A percentile compares a stretch with the other conserved stretches of the same genome.
Evolutionary conservation across 164 flowering plant species (phyloP).

Genomic region (Hamamelis virginiana): DNA sequence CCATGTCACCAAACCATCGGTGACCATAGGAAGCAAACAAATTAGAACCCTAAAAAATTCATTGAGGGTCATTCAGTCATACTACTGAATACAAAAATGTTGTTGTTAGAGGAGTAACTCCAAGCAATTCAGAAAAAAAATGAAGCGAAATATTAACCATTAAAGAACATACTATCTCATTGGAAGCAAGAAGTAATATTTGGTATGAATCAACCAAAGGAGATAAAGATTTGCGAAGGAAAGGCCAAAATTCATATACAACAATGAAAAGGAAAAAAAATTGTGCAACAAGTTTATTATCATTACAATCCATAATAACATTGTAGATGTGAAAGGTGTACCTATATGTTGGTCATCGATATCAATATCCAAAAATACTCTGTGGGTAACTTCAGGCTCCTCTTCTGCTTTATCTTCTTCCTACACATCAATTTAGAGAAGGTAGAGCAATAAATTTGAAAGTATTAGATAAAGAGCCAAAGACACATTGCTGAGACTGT

Average conservation of each 20-base stretch:
- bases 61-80: too few relatives aligned
- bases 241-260: neutral
- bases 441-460: neutral
- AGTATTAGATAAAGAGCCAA: neutral
- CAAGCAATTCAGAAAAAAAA: too few relatives aligned
- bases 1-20: too few relatives aligned
- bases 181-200: neutral
- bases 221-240: neutral
- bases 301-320: neutral
- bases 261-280: neutral
- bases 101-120: too few relatives aligned
- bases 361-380: conserved; percentile 90
- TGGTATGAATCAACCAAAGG: neutral
- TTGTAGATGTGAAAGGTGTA: conserved; percentile 19
- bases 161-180: neutral
- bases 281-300: neutral
- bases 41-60: too few relatives aligned
- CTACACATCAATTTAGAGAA: conserved; percentile 31
- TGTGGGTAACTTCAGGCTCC: conserved; percentile 77
- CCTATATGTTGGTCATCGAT: conserved; percentile 82
- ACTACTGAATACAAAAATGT: too few relatives aligned
- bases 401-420: conserved; percentile 53
- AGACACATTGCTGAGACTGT: neutral
- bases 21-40: too few relatives aligned
- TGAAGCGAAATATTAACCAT: neutral